phyloP scores from a whole-genome alignment of 441 rosid species.

The Adansonia rubrostipa region DNA sequence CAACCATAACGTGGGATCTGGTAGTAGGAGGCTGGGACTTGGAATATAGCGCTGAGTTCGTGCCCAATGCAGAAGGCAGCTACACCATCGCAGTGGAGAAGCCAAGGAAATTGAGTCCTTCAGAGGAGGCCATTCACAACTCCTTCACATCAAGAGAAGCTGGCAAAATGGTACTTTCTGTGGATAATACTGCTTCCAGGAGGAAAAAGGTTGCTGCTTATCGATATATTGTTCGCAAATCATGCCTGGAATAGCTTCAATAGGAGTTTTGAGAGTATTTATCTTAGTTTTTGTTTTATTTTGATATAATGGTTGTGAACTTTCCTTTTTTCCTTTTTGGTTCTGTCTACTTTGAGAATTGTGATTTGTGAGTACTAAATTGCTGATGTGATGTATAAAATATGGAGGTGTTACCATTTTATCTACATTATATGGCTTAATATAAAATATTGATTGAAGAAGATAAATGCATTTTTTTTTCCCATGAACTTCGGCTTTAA shows the following conservation, averaged over 20 bases:
- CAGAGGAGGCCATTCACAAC: slow-evolving; percentile 80
- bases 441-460: too few relatives aligned
- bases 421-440: too few relatives aligned
- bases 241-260: slow-evolving; percentile 35
- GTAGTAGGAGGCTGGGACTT: slow-evolving; percentile 98
- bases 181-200: slow-evolving; percentile 79
- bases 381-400: slow-evolving; percentile 27
- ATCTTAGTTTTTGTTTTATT: slow-evolving; percentile 17
- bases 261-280: background rate
- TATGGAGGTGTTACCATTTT: background rate
- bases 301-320: slow-evolving; percentile 30
- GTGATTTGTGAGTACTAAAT: slow-evolving; percentile 18
- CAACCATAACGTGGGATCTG: slow-evolving; percentile 91
- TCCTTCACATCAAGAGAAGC: slow-evolving; percentile 70
- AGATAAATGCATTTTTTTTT: too few relatives aligned
- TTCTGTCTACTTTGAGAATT: background rate
- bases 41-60: slow-evolving; percentile 93
- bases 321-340: background rate
- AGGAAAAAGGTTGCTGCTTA: slow-evolving; percentile 90
- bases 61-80: slow-evolving; percentile 75
- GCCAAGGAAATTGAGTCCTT: slow-evolving; percentile 50
- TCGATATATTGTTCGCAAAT: slow-evolving; percentile 82
- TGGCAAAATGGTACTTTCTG: slow-evolving; percentile 86
- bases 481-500: too few relatives aligned
- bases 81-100: slow-evolving; percentile 86